Evolutionary conservation across 2,329 filamentous ascomycete genomes (phyloP).

Genomic region (Escovopsis sp.): DNA sequence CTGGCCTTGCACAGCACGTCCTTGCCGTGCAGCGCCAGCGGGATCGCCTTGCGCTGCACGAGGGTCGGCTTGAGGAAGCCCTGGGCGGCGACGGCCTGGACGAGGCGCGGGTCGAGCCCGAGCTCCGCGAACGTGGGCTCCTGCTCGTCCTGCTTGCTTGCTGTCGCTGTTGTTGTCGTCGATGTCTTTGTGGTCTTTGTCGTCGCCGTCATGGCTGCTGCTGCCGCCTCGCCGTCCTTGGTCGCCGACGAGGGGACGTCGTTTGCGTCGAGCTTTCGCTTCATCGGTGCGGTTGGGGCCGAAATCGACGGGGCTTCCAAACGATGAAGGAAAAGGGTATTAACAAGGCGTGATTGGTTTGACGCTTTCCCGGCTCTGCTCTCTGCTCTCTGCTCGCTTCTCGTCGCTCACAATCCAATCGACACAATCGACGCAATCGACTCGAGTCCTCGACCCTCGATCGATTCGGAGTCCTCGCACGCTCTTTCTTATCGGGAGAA

Average conservation of each 20-base stretch:
- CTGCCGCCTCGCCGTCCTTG: constrained; percentile 11
- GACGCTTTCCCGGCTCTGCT: too few relatives aligned
- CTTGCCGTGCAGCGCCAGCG: constrained; percentile 70
- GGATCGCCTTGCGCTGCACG: constrained; percentile 78
- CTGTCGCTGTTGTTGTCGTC: neutral
- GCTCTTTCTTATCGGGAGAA: too few relatives aligned
- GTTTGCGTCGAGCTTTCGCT: constrained; percentile 45
- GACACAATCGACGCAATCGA: too few relatives aligned
- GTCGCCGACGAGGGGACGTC: constrained; percentile 28
- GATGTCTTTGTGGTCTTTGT: constrained; percentile 9
- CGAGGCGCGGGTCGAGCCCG: constrained; percentile 67
- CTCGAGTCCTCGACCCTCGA: too few relatives aligned
- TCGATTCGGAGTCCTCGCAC: too few relatives aligned
- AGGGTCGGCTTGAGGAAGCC: constrained; percentile 77
- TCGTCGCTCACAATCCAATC: too few relatives aligned
- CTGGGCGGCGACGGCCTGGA: constrained; percentile 74
- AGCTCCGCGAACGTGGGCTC: constrained; percentile 56
- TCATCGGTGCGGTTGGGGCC: constrained; percentile 25
- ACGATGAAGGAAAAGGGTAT: neutral
- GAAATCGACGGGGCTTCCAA: too few relatives aligned
- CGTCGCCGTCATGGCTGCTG: too few relatives aligned
- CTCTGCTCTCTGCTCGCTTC: too few relatives aligned
- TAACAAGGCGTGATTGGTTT: too few relatives aligned
- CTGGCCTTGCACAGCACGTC: constrained; percentile 87
- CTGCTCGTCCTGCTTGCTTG: constrained; percentile 12